Conservation (phyloP, 179 eudicot species). For the Silene noctiflora region DNA sequence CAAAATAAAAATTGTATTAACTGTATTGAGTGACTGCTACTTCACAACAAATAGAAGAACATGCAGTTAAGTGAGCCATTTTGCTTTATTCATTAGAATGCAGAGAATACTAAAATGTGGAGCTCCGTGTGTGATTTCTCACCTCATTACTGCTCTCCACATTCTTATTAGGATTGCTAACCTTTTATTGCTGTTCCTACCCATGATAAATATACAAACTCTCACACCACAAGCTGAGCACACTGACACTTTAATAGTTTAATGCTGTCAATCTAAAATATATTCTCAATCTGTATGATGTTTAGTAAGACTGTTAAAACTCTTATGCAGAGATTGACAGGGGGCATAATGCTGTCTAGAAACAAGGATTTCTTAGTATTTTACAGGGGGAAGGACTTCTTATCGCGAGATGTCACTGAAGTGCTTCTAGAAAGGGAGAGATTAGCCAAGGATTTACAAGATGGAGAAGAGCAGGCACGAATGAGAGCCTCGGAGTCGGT, state of each 20-base stretch:
- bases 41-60: no score
- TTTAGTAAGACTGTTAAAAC: background rate
- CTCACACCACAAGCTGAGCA: background rate
- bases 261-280: background rate
- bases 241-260: background rate
- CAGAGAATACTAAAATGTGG: no score
- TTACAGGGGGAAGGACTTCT: slow-evolving; percentile 84
- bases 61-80: no score
- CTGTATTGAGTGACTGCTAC: no score
- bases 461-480: slow-evolving; percentile 89
- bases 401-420: slow-evolving; percentile 73
- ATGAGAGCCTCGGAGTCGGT: slow-evolving; percentile 52
- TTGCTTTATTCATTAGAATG: no score
- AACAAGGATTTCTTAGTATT: slow-evolving; percentile 92
- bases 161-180: no score
- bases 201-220: background rate
- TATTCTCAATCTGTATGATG: background rate
- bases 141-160: no score
- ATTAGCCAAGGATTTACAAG: slow-evolving; percentile 68
- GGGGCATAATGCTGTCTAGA: slow-evolving; percentile 78
- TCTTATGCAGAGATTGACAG: slow-evolving; percentile 76
- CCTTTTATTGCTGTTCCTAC: background rate
- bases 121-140: no score
- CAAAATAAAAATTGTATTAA: no score
- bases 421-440: slow-evolving; percentile 80